Evolutionary conservation across 371 early-diverging fungal genomes (phyloP).

Genomic region (Lichtheimia ornata): DNA sequence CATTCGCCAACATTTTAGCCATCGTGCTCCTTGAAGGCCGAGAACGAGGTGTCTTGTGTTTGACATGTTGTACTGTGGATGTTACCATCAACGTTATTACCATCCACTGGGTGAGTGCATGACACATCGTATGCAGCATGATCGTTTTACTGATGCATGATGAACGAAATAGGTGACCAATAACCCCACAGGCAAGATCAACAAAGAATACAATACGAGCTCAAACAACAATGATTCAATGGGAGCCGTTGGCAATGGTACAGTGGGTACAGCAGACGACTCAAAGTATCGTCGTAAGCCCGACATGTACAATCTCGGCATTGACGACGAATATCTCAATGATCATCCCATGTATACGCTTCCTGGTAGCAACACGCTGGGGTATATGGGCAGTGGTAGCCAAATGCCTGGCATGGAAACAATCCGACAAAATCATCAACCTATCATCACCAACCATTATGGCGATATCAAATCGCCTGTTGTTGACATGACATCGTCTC

Average conservation of each 20-base stretch:
- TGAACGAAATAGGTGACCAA: slow-evolving; percentile 6
- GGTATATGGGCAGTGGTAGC: neutral
- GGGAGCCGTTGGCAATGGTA: neutral
- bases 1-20: slow-evolving; percentile 50
- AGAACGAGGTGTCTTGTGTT: slow-evolving; percentile 54
- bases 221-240: slow-evolving; percentile 4
- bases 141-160: neutral
- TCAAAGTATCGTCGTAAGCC: slow-evolving; percentile 6
- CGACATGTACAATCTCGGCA: slow-evolving; percentile 13
- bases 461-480: too few relatives aligned
- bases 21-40: slow-evolving; percentile 41
- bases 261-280: neutral
- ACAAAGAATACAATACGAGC: slow-evolving; percentile 6
- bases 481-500: too few relatives aligned
- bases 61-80: slow-evolving; percentile 56
- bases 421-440: slow-evolving; percentile 8
- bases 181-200: slow-evolving; percentile 13
- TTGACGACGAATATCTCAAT: slow-evolving; percentile 9
- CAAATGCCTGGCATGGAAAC: neutral
- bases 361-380: neutral
- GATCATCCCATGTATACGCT: neutral
- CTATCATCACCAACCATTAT: too few relatives aligned
- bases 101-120: slow-evolving; percentile 50
- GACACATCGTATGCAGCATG: neutral
- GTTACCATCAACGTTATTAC: slow-evolving; percentile 56